Evolutionary conservation across 2,329 filamentous ascomycete species (phyloP).

Genomic region (Biscogniauxia marginata): DNA sequence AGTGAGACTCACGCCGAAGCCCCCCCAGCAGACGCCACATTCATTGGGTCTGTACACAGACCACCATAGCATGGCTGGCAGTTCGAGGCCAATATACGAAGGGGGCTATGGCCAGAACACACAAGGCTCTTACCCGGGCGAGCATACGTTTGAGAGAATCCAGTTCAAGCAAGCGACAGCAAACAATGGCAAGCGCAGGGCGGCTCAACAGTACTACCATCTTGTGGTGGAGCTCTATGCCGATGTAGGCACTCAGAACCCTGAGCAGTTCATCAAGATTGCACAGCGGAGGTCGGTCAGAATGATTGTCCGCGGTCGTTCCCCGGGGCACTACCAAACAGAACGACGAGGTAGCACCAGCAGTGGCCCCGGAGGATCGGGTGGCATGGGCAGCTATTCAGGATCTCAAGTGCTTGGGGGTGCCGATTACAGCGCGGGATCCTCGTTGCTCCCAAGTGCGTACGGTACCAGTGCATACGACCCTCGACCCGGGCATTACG

Average conservation of each 20-base stretch:
- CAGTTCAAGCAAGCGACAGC: conserved; percentile 94
- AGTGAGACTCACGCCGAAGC: conserved; percentile 65
- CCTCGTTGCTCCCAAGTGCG: conserved; percentile 39
- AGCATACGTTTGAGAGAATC: conserved; percentile 78
- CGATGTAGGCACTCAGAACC: conserved; percentile 54
- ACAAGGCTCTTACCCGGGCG: conserved; percentile 43
- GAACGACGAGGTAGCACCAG: conserved; percentile 66
- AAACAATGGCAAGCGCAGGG: conserved; percentile 88
- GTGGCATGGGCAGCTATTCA: conserved; percentile 53
- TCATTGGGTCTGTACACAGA: conserved; percentile 45
- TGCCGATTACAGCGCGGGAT: conserved; percentile 37
- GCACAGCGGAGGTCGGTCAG: conserved; percentile 72
- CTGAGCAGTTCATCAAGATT: conserved; percentile 65
- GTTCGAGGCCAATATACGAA: conserved; percentile 41
- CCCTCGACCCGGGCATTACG: conserved; percentile 41
- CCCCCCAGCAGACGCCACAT: conserved; percentile 50
- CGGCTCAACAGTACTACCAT: conserved; percentile 90
- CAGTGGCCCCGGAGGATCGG: conserved; percentile 65
- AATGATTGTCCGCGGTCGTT: conserved; percentile 84
- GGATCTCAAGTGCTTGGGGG: conserved; percentile 41
- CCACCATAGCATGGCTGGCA: conserved; percentile 33
- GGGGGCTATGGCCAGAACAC: conserved; percentile 36
- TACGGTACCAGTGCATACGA: conserved; percentile 40
- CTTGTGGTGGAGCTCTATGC: conserved; percentile 83
- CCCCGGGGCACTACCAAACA: conserved; percentile 76